Percentiles rank a stretch among this genome's conserved stretches.
These are phyloP conservation scores for Geotrichum klebahnii DNA, from an alignment of 1,139 yeast genomes.

Conservation along the genomic window DNA sequence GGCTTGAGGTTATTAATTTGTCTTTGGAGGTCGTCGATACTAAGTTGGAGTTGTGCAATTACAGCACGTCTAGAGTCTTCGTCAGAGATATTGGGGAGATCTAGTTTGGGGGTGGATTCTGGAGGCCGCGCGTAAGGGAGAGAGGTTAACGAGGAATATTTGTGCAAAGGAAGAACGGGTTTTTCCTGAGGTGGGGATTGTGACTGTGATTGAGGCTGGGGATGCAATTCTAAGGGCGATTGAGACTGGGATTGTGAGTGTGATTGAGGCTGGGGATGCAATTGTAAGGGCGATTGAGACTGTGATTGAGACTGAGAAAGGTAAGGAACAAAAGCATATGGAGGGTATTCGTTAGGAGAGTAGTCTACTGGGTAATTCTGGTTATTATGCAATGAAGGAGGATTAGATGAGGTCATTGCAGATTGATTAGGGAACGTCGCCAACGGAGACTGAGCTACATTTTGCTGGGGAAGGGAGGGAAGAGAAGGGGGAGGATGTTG, in stretches of 20 bases:
- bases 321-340: constrained; percentile 7
- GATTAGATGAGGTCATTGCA: neutral
- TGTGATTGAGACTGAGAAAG: no score
- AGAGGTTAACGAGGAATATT: neutral
- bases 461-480: neutral
- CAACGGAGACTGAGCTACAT: neutral
- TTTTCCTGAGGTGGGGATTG: neutral
- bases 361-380: neutral
- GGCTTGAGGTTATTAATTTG: constrained; percentile 1
- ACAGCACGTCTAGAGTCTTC: constrained; percentile 9
- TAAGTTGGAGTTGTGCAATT: constrained; percentile 10
- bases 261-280: no score
- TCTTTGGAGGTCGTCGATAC: constrained; percentile 9
- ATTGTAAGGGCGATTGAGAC: no score
- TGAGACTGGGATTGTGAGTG: no score
- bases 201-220: no score
- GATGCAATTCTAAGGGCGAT: no score
- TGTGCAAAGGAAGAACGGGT: neutral
- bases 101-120: neutral
- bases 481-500: neutral
- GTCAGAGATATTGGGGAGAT: constrained; percentile 1
- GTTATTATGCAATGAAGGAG: neutral
- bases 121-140: neutral
- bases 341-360: constrained; percentile 8
- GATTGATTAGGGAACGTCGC: neutral